phyloP scores from a whole-genome alignment of 148 eudicot species.

The Mesembryanthemum crystallinum region DNA sequence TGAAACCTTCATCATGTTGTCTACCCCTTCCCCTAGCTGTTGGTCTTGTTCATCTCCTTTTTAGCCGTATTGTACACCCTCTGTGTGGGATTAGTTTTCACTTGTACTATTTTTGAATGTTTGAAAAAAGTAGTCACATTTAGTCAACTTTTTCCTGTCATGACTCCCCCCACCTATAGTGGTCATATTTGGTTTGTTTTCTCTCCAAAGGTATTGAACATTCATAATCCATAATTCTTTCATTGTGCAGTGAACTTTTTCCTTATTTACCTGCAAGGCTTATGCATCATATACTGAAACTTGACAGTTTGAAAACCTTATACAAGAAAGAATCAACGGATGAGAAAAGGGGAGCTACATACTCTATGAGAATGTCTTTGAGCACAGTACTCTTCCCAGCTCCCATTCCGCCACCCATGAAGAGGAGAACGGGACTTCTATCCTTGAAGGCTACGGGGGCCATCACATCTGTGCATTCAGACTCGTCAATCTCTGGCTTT shows the following conservation, averaged over 20 bases:
- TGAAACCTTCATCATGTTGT: background rate
- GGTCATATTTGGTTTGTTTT: background rate
- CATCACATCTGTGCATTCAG: slow-evolving; percentile 94
- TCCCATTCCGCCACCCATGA: slow-evolving; percentile 99
- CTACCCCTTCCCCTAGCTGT: no score
- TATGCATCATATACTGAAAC: slow-evolving; percentile 2
- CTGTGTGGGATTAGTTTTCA: no score
- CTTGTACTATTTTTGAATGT: no score
- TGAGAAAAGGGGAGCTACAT: slow-evolving; percentile 25
- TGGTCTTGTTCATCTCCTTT: no score
- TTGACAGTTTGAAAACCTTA: background rate
- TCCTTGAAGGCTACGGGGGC: slow-evolving; percentile 92
- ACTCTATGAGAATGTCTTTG: slow-evolving; percentile 96
- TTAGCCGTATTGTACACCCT: no score
- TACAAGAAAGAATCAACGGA: background rate
- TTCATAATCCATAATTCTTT: background rate
- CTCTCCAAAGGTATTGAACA: background rate
- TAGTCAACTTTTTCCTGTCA: no score
- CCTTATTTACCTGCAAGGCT: background rate
- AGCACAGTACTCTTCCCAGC: slow-evolving; percentile 99
- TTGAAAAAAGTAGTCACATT: no score
- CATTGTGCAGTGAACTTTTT: background rate
- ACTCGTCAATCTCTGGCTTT: slow-evolving; percentile 58
- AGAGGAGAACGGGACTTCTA: slow-evolving; percentile 88
- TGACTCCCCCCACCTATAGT: background rate